Conservation (phyloP, 2,329 filamentous ascomycete species). For the Aureobasidium sp. region DNA sequence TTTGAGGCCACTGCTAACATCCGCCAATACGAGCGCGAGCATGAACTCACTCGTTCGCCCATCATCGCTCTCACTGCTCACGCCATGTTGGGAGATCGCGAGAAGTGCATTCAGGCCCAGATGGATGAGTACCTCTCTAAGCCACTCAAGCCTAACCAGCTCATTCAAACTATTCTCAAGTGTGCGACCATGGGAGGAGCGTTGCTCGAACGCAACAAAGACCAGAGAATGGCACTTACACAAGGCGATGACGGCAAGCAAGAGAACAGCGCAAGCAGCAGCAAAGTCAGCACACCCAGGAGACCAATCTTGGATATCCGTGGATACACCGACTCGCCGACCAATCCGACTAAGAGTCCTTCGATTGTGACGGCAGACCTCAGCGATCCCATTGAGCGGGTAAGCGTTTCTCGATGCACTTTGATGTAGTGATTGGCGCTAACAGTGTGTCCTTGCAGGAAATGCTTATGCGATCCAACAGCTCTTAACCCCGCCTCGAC, state of each 20-base stretch:
- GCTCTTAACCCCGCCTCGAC: not conserved
- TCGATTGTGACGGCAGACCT: slow-evolving; percentile 51
- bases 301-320: slow-evolving; percentile 44
- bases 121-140: slow-evolving; percentile 99
- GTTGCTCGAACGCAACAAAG: slow-evolving; percentile 65
- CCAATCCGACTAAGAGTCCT: slow-evolving; percentile 54
- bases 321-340: slow-evolving; percentile 61
- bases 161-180: slow-evolving; percentile 96
- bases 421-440: not conserved
- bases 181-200: slow-evolving; percentile 86
- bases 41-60: slow-evolving; percentile 73
- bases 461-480: slow-evolving; percentile 18
- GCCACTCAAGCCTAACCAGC: slow-evolving; percentile 89
- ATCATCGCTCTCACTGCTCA: slow-evolving; percentile 97
- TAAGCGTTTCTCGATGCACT: slow-evolving; percentile 27
- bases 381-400: slow-evolving; percentile 50
- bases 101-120: slow-evolving; percentile 96
- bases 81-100: slow-evolving; percentile 95
- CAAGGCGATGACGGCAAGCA: slow-evolving; percentile 7
- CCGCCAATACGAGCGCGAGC: slow-evolving; percentile 80
- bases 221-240: slow-evolving; percentile 27
- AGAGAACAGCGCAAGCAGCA: not conserved
- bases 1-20: slow-evolving; percentile 98
- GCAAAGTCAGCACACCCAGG: slow-evolving; percentile 10
- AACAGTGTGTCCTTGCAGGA: slow-evolving; percentile 15